Evolutionary conservation across 1,284 basidiomycete species (phyloP), one percentile per base, ranked within the genome.

Genomic region (Sporisorium graminicola): DNA sequence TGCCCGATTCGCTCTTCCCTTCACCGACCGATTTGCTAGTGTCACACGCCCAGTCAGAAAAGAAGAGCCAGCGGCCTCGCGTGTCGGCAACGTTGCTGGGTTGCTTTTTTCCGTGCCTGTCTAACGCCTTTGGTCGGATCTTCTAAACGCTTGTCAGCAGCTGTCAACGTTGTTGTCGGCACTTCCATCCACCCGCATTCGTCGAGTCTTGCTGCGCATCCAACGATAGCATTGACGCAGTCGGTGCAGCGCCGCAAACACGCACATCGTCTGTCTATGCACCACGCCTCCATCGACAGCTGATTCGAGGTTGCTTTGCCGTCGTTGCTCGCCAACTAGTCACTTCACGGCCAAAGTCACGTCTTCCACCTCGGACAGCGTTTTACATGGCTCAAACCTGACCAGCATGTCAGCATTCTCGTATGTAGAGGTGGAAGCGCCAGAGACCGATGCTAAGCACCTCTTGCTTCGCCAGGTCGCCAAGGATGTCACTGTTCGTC

Each of bases 391-490:
- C 49, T 43, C 40, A 20, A 43, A 2, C 18, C 10, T 14, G 18
- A 31, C 18, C 49, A n/a, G 16, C 55, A 66, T 58, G 31, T 40
- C 33, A 27, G 49, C 16, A n/a, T 37, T 71, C 26, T 37, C 53
- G 16, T 56, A 72, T 12, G 69, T 46, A 33, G 65, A 66, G 74
- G 35, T 29, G 61, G 18, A 58, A 67, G 24, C 57, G 50, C 55
- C 68, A 40, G 70, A 63, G 62, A 58, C 51, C 37, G 74, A 93
- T 91, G 73, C 89, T 89, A 35, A 81, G 75, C 69, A 74, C 42
- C 66, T 81, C 24, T 44, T 73, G 44, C 65, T 84, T 12, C 74
- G 80, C 37, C 82, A 84, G 61, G 49, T 84, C 20, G 71, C 75
- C n/a, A 74, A 78, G 40, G 80, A 81, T 65, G 82, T 82, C 47